Evolutionary conservation across 805 yeast species (phyloP), one percentile per base, ranked within the genome.

Genomic region (Wickerhamomyces chaumierensis): DNA sequence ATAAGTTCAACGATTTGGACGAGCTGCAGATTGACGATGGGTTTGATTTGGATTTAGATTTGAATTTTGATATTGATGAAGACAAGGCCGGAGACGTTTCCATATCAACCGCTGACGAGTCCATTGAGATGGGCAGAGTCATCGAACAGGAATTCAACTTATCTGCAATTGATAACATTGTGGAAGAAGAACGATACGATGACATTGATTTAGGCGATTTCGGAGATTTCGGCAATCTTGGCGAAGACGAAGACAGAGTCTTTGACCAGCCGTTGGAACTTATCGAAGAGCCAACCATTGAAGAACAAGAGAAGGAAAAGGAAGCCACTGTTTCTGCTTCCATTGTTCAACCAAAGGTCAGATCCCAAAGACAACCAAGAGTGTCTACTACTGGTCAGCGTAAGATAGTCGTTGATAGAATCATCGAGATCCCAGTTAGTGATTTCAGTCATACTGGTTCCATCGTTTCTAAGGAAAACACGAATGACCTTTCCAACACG

Each of bases 1-100:
- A 70, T 37, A 58, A 48, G 34, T 46, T 52, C 27, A 56, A 56
- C 36, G 56, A 52, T 6, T 33, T 53, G 28, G 58, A 51, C 34
- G 51, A 48, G n/a, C 49, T 53, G 16, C 53, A 55, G 31, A 50
- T 51, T 33, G 58, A 61, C 38, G 59, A 65, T 25, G 80, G 73
- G 40, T 58, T 75, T 40, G 78, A 71, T 20, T 62, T 78, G 34
- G 78, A 76, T 20, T 62, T 78, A 34, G 78, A 76, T 48, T 61
- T 78, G 35, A 73, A 66, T 37, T 56, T 65, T 36, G 70, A 63
- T 12, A 53, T 63, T 36, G 62, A 45, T 19, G 37, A 40, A 34
- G 45, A 41, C 13, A 21, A 28, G 31, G 40, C 36, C 12, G 33
- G 15, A 15, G 23, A 9, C 9, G 23, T 21, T 21, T 6, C 23